Base-by-base conservation (phyloP, 371 early-diverging fungal species). In the Mucor sp. region DNA sequence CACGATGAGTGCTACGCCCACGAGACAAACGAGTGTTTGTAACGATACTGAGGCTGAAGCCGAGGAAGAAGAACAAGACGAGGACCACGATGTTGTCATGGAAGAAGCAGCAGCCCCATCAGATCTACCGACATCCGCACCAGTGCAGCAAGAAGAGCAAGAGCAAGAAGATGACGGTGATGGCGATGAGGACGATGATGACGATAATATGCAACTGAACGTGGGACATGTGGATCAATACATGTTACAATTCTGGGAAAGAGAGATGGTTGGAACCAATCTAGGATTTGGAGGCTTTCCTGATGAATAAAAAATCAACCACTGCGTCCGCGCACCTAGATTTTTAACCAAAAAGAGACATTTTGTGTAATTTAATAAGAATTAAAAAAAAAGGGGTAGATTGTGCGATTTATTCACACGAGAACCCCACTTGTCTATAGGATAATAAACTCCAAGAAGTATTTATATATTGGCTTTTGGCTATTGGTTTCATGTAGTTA, bases 151-250 rank as follows among this genome's bases (percentile, higher is more conserved):
- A 8, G 67, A 68, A 27, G 41, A 65, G 6, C 30, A 19, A 11
- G 58, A 59, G 4, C 6, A 30, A 6, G 6, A 30, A 6, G 30
- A 62, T 17, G 70, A 61, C 33, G 78, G 72, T 0, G 65, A 65
- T 4, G 74, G 14, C 8, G 63, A 62, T 23, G 70, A 61, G 28
- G 78, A 74, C 0, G 65, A 65, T 3, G 74, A 74, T 5, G 78
- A 79, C 19, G 67, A 59, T 12, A 74, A 73, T 35, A 74, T 80
- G 74, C 75, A 80, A 50, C 58, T 78, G 9, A 76, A 82, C 32
- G 75, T 86, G 30, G 89, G 87, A 17, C 89, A 89, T 70, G 87
- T 91, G 39, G 92, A 91, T 65, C 85, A 89, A 67, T 91, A 90
- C 66, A 90, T 90, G 87, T 77, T 90, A 21, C 86, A 87, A 30